Base-by-base conservation (phyloP, 2,329 filamentous ascomycete genomes). In the Aspergillus persii region DNA sequence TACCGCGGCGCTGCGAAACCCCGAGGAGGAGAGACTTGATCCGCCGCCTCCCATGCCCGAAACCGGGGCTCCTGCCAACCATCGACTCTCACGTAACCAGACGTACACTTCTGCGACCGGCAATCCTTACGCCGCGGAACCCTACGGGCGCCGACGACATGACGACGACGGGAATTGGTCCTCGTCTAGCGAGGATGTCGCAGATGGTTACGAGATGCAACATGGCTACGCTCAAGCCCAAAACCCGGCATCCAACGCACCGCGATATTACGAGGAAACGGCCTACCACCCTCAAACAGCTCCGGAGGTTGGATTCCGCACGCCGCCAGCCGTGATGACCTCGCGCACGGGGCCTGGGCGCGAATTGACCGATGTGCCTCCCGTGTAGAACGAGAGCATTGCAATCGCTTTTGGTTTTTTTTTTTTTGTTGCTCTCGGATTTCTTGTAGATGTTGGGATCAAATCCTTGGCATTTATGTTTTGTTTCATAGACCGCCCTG, bases 201-300 rank as follows among this genome's bases (percentile, higher is more conserved):
- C 65, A 2, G 64, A 69, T 50, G 73, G 70, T 1, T 77, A 71
- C 61, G 74, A 77, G 61, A 77, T 77, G 75, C 72, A 72, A 53
- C 61, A 65, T 48, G 67, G 68, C 2, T 73, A 73, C 57, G 49
- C 62, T 26, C 64, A 57, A 50, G 53, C 70, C 12, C 66, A 67
- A 18, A 70, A 70, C 8, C 67, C 68, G 5, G 61, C 31, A n/a
- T 54, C 63, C 26, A 54, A 54, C 54, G 64, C 57, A 2, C 62
- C 68, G 4, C 62, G 60, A 44, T 72, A 71, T 53, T 65, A 73
- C 11, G 50, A 60, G 8, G 66, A 69, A 48, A 74, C 68, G 33
- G 61, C 69, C 8, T 75, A 76, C 65, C 67, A 64, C 12, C 63
- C 69, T 3, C 68, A 68, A 49, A 61, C 57, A 2, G 51, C 46